Evolutionary conservation across 345 rosid species (phyloP).

Genomic region (Lepidium sativum): DNA sequence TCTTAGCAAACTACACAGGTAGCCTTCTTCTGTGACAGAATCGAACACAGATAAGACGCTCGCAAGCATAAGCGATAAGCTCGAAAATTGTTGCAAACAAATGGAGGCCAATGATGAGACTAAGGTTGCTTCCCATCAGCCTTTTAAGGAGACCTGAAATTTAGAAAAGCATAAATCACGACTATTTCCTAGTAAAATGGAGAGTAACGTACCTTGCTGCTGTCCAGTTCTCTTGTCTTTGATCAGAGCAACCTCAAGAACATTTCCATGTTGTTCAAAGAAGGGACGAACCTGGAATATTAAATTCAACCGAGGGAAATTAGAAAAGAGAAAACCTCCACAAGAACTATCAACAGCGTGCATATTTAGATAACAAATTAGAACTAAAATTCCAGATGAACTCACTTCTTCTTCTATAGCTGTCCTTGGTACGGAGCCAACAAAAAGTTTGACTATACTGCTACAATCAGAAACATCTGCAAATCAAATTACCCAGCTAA

Average conservation of each 20-base stretch:
- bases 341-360: neutral
- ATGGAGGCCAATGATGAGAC: constrained; percentile 72
- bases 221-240: constrained; percentile 95
- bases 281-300: constrained; percentile 62
- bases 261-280: constrained; percentile 84
- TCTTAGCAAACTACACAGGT: constrained; percentile 41
- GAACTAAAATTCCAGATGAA: neutral
- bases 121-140: constrained; percentile 85
- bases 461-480: constrained; percentile 31
- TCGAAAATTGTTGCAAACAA: constrained; percentile 59
- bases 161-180: constrained; percentile 34
- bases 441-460: constrained; percentile 80
- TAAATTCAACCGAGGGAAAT: constrained; percentile 13
- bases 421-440: constrained; percentile 95
- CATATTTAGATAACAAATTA: neutral
- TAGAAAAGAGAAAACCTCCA: neutral
- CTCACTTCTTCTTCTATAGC: constrained; percentile 83
- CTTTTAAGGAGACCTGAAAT: constrained; percentile 82
- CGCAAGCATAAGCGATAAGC: constrained; percentile 61
- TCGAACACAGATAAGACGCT: constrained; percentile 32
- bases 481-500: neutral
- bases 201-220: constrained; percentile 72
- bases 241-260: constrained; percentile 90
- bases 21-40: constrained; percentile 53
- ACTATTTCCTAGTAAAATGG: constrained; percentile 33